phyloP scores from a whole-genome alignment of 2,329 filamentous ascomycete species.

The Bretziella fagacearum region DNA sequence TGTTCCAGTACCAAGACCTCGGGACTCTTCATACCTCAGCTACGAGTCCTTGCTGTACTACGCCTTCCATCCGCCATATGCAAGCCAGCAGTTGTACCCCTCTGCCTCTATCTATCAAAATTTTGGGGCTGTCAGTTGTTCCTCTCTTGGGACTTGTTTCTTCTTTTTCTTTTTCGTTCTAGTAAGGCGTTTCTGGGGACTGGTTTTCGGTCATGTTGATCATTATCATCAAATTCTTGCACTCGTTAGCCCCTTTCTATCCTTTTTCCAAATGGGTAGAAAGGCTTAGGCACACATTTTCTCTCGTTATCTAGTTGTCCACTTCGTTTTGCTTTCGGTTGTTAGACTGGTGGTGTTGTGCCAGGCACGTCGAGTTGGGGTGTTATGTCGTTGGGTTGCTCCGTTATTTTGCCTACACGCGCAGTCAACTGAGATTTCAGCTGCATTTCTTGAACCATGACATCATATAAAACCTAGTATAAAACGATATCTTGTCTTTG shows the following conservation, averaged over 20 bases:
- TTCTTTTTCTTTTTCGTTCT: slow-evolving; percentile 13
- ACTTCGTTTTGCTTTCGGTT: not conserved
- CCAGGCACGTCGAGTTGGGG: not conserved
- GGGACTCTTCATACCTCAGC: too few species aligned
- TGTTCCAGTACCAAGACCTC: too few species aligned
- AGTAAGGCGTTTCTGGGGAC: slow-evolving; percentile 14
- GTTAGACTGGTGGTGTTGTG: not conserved
- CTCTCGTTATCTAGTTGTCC: slow-evolving; percentile 3
- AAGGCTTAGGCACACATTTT: not conserved
- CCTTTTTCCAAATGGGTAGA: not conserved
- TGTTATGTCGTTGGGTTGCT: not conserved
- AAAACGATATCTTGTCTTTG: not conserved
- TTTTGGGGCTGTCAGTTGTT: slow-evolving; percentile 2
- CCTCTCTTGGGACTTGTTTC: slow-evolving; percentile 11
- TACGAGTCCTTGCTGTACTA: too few species aligned
- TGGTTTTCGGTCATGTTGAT: slow-evolving; percentile 14
- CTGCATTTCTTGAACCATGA: not conserved
- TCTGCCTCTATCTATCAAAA: slow-evolving; percentile 5
- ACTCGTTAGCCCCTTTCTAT: not conserved
- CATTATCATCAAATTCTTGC: slow-evolving; percentile 12
- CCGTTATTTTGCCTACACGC: not conserved
- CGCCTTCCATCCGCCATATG: too few species aligned
- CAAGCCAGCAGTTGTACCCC: too few species aligned
- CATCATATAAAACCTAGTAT: not conserved
- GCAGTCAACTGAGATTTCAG: not conserved